Base-by-base conservation (phyloP, 768 basidiomycete genomes). In the Podaxis sp. region DNA sequence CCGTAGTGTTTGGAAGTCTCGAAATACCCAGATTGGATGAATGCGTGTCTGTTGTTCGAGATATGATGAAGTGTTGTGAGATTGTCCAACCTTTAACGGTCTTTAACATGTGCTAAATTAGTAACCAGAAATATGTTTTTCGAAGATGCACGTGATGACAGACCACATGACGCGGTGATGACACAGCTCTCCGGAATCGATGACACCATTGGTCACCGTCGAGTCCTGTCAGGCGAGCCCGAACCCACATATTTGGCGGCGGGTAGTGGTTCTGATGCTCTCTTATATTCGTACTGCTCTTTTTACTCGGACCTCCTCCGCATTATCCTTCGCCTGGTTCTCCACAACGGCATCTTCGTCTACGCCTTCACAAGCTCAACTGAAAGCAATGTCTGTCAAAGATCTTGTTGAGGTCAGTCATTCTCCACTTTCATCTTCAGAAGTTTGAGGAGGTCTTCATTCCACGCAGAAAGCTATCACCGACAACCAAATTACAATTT, bases 401-500 rank as follows among this genome's bases (percentile, higher is more conserved):
- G 70, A 79, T 56, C 49, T 80, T 28, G 83, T 84, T 24, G 81
- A 84, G 28, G 83, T 80, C 55, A 6, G 77, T 66, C 19, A 19
- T 63, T 30, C 33, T 46, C 22, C 9, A 19, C 1, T 19, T 17
- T 44, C 42, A n/a, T 36, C 53, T 15, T 13, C 6, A 36, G 19
- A 15, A 39, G 49, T 28, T 39, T 12, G 44, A 36, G 15, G n/a
- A 17, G 33, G 55, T 57, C 12, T 46, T 64, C 24, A 17, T 30
- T 19, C 36, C 30, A 42, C 38, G 19, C 68, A 88, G 84, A 64
- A 67, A 44, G 72, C 78, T 26, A 85, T 89, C 64, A 63, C 70
- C 3, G 71, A 77, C 15, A 77, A 86, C 79, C 82, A 80, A 65
- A 77, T 88, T 49, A 76, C 77, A 49, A 80, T 88, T 52, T 88